Base-by-base conservation (phyloP, 179 eudicot species). In the Sideroxylon spinosum region DNA sequence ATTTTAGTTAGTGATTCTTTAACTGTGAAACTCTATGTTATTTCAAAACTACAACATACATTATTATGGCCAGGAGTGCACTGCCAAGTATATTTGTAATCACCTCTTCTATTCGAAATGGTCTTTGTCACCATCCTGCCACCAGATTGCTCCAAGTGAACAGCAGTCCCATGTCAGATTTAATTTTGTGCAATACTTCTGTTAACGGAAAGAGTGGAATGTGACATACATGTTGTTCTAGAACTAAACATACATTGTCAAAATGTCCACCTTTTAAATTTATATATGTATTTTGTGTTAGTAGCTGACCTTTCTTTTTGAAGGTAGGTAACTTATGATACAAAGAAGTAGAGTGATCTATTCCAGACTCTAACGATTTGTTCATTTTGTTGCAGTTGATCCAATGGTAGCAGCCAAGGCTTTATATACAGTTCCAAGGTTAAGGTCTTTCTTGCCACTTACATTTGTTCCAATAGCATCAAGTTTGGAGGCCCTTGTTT, bases 391-490 rank as follows among this genome's bases (percentile, higher is more conserved):
- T 22, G 56, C 78, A 80, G 85, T 75, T 76, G 65, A 56, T 63
- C 70, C 75, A 73, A 85, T 85, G 87, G 64, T 80, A 66, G 71
- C 71, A 68, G 56, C 78, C 14, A 80, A 78, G 68, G 68, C 84
- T 53, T 73, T 68, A 7, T 50, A 72, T 44, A 74, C 68, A 49
- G 26, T 80, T 29, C 78, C 83, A 56, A 77, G 82, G 71, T 75
- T 76, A 57, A 80, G 83, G 68, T 74, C 80, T 70, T 66, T 77
- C 66, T 73, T 68, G 57, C 56, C 66, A 68, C 11, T 5, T 29
- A 32, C 56, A 61, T 56, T 59, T 28, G 73, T 32, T 76, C 72
- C 73, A 3, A 26, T 53, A 70, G 53, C 52, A 46, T 76, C 77
- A 63, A 52, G 20, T 32, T 61, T 63, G 73, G 72, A 81, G 71